Conservation (phyloP, 2,329 filamentous ascomycete species). For the Pseudogymnoascus sp. region DNA sequence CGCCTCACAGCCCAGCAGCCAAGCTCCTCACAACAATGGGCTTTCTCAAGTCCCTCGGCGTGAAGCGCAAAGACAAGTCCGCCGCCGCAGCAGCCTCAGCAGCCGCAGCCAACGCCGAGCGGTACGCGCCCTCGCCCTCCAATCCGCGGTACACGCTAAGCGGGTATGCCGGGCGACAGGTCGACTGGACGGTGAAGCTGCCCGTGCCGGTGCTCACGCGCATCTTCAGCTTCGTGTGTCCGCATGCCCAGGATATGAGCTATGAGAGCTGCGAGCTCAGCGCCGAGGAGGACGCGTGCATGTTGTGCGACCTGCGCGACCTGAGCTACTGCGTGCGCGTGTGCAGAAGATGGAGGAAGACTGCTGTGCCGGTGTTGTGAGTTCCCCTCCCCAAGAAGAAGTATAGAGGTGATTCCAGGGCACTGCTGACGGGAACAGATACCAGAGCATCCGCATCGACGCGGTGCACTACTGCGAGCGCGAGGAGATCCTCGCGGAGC, state of each 20-base stretch:
- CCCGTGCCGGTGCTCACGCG: constrained; percentile 61
- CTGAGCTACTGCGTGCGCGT: constrained; percentile 71
- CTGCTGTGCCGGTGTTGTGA: constrained; percentile 50
- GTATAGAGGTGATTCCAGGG: neutral
- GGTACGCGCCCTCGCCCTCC: neutral
- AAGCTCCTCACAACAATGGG: neutral
- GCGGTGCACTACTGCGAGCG: constrained; percentile 89
- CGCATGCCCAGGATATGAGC: constrained; percentile 66
- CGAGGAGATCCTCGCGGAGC: constrained; percentile 72
- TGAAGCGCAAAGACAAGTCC: constrained; percentile 3
- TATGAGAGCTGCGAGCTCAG: constrained; percentile 80
- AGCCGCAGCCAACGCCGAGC: neutral
- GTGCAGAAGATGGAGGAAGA: constrained; percentile 60
- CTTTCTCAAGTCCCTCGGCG: constrained; percentile 1
- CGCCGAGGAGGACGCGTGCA: constrained; percentile 70
- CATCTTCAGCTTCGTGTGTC: constrained; percentile 78
- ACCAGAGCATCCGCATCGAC: constrained; percentile 85
- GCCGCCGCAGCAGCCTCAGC: neutral
- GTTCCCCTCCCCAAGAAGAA: constrained; percentile 28
- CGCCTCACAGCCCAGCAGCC: neutral
- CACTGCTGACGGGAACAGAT: constrained; percentile 41
- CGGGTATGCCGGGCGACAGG: neutral
- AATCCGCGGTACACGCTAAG: neutral
- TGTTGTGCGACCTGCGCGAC: constrained; percentile 89
- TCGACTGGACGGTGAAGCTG: constrained; percentile 34